Conservation (phyloP, 1,284 basidiomycete genomes). For the Agroathelia rolfsii region DNA sequence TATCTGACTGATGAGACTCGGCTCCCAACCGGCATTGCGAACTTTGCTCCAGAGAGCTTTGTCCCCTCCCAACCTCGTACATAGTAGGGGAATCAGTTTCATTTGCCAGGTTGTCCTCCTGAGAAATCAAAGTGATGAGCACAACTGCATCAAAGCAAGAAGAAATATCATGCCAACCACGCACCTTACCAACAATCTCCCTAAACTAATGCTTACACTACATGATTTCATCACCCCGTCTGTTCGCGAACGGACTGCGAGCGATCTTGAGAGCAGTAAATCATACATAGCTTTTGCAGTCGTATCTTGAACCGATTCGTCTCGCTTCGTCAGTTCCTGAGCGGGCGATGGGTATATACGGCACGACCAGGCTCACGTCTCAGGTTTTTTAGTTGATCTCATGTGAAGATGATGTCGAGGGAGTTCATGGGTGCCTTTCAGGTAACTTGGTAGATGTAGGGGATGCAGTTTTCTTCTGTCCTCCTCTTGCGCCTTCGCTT, state of each 20-base stretch:
- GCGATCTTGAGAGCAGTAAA: slow-evolving; percentile 66
- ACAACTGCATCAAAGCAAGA: background rate
- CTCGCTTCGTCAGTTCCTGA: slow-evolving; percentile 70
- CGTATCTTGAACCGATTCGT: slow-evolving; percentile 75
- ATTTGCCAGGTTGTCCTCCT: slow-evolving; percentile 71
- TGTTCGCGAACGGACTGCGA: slow-evolving; percentile 54
- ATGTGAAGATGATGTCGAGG: slow-evolving; percentile 38
- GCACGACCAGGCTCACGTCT: slow-evolving; percentile 43
- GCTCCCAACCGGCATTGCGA: slow-evolving; percentile 34
- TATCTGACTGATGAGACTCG: slow-evolving; percentile 53
- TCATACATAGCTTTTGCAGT: slow-evolving; percentile 79
- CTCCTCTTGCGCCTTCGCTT: slow-evolving; percentile 4
- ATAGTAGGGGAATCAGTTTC: slow-evolving; percentile 76
- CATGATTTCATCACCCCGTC: slow-evolving; percentile 58
- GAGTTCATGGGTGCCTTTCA: slow-evolving; percentile 40
- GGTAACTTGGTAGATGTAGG: slow-evolving; percentile 13
- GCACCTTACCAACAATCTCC: slow-evolving; percentile 50
- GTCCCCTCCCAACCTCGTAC: slow-evolving; percentile 42
- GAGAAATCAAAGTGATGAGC: slow-evolving; percentile 6
- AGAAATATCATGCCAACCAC: slow-evolving; percentile 12
- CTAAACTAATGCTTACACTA: slow-evolving; percentile 65
- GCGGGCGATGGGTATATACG: slow-evolving; percentile 62
- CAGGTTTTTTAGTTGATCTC: slow-evolving; percentile 33
- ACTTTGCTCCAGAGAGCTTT: slow-evolving; percentile 47
- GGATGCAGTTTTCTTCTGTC: slow-evolving; percentile 11